These are phyloP conservation scores for Melanogaster broomeanus DNA, from an alignment of 768 basidiomycete species.

Conservation along the genomic window DNA sequence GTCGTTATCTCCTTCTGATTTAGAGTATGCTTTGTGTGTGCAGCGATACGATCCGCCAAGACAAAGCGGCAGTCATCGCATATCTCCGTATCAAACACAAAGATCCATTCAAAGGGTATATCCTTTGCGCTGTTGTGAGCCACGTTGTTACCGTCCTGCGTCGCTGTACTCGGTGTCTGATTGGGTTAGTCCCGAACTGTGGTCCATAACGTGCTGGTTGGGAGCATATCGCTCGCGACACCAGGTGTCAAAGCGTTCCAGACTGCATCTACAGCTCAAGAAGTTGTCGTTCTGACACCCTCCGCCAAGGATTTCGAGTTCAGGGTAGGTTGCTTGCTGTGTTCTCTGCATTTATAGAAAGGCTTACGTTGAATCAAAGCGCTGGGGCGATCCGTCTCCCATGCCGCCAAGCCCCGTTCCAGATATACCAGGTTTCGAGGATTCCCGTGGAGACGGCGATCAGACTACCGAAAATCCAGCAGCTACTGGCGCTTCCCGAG, in stretches of 20 bases:
- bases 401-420: slow-evolving; percentile 54
- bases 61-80: slow-evolving; percentile 78
- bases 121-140: slow-evolving; percentile 74
- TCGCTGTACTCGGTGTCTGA: slow-evolving; percentile 2
- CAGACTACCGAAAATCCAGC: not conserved
- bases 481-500: no score
- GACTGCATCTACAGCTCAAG: slow-evolving; percentile 81
- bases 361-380: slow-evolving; percentile 37
- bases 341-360: slow-evolving; percentile 7
- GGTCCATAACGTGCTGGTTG: slow-evolving; percentile 71
- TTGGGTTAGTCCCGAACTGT: slow-evolving; percentile 57
- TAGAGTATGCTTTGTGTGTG: not conserved
- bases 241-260: slow-evolving; percentile 76
- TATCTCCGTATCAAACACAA: slow-evolving; percentile 82
- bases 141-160: not conserved
- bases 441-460: slow-evolving; percentile 15
- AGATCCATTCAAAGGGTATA: slow-evolving; percentile 72
- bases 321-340: slow-evolving; percentile 39
- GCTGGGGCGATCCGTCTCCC: slow-evolving; percentile 70
- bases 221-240: slow-evolving; percentile 76
- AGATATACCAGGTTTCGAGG: slow-evolving; percentile 20
- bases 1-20: not conserved
- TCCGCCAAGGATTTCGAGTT: slow-evolving; percentile 53
- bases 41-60: slow-evolving; percentile 74
- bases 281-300: slow-evolving; percentile 74